Conservation (phyloP, 1,284 basidiomycete genomes). For the Cutaneotrichosporon curvatum region DNA sequence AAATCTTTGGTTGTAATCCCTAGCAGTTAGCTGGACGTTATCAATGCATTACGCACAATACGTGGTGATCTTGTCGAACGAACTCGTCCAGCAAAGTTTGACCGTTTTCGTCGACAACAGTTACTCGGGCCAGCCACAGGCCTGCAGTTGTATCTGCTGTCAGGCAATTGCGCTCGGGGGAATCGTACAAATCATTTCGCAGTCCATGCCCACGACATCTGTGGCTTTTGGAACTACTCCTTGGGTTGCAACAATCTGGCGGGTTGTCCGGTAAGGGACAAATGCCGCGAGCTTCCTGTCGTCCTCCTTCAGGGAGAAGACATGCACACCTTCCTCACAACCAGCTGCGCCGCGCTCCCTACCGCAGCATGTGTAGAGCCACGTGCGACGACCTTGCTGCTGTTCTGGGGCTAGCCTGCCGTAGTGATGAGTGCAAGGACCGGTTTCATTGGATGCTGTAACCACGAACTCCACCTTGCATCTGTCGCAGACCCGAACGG, state of each 20-base stretch:
- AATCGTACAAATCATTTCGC: slow-evolving; percentile 71
- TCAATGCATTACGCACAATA: slow-evolving; percentile 56
- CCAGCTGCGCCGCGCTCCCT: slow-evolving; percentile 52
- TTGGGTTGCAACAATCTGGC: background rate
- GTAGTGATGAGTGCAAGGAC: slow-evolving; percentile 75
- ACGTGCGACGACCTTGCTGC: slow-evolving; percentile 35
- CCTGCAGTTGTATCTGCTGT: slow-evolving; percentile 67
- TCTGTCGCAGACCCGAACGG: slow-evolving; percentile 63
- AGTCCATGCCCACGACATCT: slow-evolving; percentile 76
- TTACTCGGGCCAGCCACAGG: slow-evolving; percentile 75
- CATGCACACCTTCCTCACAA: slow-evolving; percentile 30
- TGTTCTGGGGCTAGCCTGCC: slow-evolving; percentile 51
- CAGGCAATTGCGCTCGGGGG: background rate
- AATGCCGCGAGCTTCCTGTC: slow-evolving; percentile 64
- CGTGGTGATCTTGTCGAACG: slow-evolving; percentile 66
- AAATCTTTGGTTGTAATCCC: slow-evolving; percentile 79
- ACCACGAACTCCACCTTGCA: slow-evolving; percentile 65
- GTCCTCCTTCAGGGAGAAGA: slow-evolving; percentile 48
- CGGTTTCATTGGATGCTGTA: slow-evolving; percentile 48
- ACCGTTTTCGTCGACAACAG: slow-evolving; percentile 70
- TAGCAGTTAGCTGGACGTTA: slow-evolving; percentile 32
- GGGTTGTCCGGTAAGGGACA: slow-evolving; percentile 38
- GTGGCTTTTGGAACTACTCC: slow-evolving; percentile 40
- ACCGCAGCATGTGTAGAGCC: slow-evolving; percentile 46
- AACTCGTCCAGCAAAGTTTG: slow-evolving; percentile 70